Conservation (phyloP, 352 stramenopile genomes). For the Globisporangium carolinianum region DNA sequence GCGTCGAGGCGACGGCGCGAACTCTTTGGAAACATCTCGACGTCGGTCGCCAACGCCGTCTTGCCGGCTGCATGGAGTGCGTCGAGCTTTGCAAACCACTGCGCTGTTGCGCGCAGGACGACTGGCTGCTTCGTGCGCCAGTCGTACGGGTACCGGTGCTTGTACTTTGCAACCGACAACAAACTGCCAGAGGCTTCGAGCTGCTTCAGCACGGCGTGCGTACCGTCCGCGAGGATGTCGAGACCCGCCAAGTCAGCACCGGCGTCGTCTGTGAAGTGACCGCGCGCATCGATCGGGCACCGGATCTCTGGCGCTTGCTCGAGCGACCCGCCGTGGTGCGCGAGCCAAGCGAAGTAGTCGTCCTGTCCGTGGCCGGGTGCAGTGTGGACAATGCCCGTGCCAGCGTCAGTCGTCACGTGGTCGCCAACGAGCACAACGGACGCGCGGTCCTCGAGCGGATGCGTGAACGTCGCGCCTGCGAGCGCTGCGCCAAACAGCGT, state of each 20-base stretch:
- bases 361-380: conserved; percentile 97
- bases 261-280: conserved; percentile 87
- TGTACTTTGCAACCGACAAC: conserved; percentile 84
- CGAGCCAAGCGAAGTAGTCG: conserved; percentile 86
- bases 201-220: conserved; percentile 86
- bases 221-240: conserved; percentile 90
- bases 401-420: conserved; percentile 97
- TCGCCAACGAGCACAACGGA: conserved; percentile 90
- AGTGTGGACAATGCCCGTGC: conserved; percentile 98
- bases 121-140: conserved; percentile 99
- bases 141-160: conserved; percentile 98
- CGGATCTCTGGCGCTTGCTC: conserved; percentile 30
- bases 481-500: conserved; percentile 53
- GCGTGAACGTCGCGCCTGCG: conserved; percentile 64
- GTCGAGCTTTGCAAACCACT: conserved; percentile 98
- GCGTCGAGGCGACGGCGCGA: conserved; percentile 79
- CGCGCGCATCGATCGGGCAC: conserved; percentile 63
- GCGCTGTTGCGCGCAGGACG: conserved; percentile 96
- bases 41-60: conserved; percentile 42
- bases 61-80: conserved; percentile 83
- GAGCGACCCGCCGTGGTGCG: conserved; percentile 23
- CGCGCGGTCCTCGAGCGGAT: conserved; percentile 85
- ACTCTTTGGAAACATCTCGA: conserved; percentile 90
- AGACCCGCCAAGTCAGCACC: conserved; percentile 84
- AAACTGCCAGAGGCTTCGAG: conserved; percentile 78